Evolutionary conservation across 352 stramenopile genomes (phyloP), one percentile per base, ranked within the genome.

Genomic region (Pythium phragmitis): DNA sequence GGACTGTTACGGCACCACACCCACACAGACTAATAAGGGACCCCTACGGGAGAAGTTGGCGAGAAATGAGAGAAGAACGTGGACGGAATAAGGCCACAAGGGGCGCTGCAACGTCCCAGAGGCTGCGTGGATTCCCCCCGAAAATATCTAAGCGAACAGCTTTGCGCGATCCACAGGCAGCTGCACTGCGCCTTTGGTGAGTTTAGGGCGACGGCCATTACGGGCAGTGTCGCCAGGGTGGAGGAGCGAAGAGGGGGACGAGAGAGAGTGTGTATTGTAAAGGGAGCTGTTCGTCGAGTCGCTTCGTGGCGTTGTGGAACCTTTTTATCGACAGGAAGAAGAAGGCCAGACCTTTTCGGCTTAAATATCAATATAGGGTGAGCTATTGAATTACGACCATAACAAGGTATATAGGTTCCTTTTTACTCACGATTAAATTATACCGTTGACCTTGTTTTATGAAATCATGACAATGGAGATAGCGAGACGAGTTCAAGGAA

Each of bases 201-300:
- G 46, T 52, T 52, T 52, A 52, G 46, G 46, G 46, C 23, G 45
- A 21, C 46, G 21, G 36, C 26, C 12, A 37, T 34, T 19, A 17
- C 21, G 46, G 19, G 7, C 46, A 36, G 19, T 36, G 19, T 9
- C 48, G 48, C 26, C 53, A 59, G 53, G 26, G 48, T 39, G 34
- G 34, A 39, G 34, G 34, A 39, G 48, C 48, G 48, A 42, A n/a
- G 37, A 59, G 53, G 21, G 23, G 41, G 26, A 30, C 43, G 26
- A 41, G 49, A 17, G 41, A 19, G 41, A 33, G n/a, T 33, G 34
- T 39, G 34, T 39, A 39, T 39, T 13, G 34, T 39, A 9, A 9
- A 39, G 34, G 45, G 21, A 57, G 48, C 57, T 64, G 33, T 64
- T 64, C 56, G 56, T 63, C 56, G 34, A 63, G 43, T 64, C 48